Evolutionary conservation across 169 alveolate genomes (phyloP).

Genomic region (Blepharisma undulans): DNA sequence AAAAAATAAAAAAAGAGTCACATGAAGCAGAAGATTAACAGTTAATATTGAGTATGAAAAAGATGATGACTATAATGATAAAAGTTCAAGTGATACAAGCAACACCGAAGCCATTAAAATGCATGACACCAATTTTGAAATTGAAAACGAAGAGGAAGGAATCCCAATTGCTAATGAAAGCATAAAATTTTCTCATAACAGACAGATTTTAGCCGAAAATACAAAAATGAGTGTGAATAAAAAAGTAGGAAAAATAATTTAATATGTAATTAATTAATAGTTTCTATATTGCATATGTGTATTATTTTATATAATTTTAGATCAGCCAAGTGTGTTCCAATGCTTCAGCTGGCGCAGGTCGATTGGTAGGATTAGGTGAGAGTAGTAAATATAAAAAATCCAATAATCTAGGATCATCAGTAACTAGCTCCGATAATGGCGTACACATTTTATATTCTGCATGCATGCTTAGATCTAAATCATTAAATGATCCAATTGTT

Average conservation of each 20-base stretch:
- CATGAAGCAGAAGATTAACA: not conserved
- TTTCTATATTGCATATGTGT: not conserved
- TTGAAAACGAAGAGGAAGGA: not conserved
- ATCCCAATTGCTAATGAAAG: not conserved
- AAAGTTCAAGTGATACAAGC: not conserved
- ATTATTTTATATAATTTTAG: not conserved
- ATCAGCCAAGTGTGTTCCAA: slow-evolving; percentile 31
- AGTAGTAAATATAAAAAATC: not conserved
- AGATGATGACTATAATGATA: not conserved
- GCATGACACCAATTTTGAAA: not conserved
- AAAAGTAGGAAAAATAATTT: not conserved
- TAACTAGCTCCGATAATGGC: not conserved
- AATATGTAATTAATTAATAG: not conserved
- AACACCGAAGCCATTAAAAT: not conserved
- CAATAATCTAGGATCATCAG: not conserved
- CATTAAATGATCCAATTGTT: not conserved
- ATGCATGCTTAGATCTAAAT: no score
- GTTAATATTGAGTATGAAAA: not conserved
- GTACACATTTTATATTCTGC: not conserved
- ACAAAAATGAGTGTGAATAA: not conserved
- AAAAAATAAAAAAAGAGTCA: not conserved
- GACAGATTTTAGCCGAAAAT: not conserved
- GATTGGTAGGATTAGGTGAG: not conserved
- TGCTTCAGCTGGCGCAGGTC: slow-evolving; percentile 7
- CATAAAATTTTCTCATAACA: not conserved